A percentile compares a stretch with the other conserved stretches of the same genome.
phyloP scores from a whole-genome alignment of 2,329 filamentous ascomycete genomes.

The Neofusicoccum sp. region DNA sequence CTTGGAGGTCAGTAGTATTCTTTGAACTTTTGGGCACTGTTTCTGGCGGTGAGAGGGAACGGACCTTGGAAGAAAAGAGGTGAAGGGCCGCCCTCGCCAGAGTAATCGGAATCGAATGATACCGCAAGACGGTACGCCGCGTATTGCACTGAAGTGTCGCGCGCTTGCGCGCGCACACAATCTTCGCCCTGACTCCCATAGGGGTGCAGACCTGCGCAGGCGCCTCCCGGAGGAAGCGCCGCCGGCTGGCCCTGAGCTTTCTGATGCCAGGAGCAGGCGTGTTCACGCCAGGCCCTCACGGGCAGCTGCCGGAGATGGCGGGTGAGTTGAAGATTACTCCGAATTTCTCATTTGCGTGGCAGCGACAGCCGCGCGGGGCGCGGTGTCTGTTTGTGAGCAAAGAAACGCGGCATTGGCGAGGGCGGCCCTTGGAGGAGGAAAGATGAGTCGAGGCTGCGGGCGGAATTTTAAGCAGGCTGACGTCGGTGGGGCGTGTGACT shows the following conservation, averaged over 20 bases:
- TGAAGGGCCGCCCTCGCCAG: constrained; percentile 75
- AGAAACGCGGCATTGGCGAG: constrained; percentile 93
- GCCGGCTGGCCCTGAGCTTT: constrained; percentile 66
- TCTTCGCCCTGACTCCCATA: constrained; percentile 95
- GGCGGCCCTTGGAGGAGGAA: constrained; percentile 67
- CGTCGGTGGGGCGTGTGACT: not conserved
- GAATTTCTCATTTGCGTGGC: constrained; percentile 91
- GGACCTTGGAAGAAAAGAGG: constrained; percentile 49
- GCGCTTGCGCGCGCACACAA: constrained; percentile 58
- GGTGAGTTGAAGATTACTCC: constrained; percentile 83
- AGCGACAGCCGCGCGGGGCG: constrained; percentile 27
- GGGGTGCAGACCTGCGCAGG: constrained; percentile 44
- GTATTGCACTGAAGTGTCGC: constrained; percentile 94
- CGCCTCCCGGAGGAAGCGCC: constrained; percentile 29
- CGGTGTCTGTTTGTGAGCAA: constrained; percentile 73
- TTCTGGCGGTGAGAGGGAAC: constrained; percentile 30
- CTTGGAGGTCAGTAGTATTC: constrained; percentile 43
- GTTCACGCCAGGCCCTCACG: constrained; percentile 82
- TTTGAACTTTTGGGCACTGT: constrained; percentile 19
- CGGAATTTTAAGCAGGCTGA: constrained; percentile 11
- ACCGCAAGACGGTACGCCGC: constrained; percentile 67
- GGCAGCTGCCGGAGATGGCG: constrained; percentile 60
- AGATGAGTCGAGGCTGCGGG: constrained; percentile 25
- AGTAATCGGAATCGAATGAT: constrained; percentile 93
- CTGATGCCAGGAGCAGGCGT: constrained; percentile 89